Evolutionary conservation across 2,329 filamentous ascomycete species (phyloP), one percentile per base, ranked within the genome.

Genomic region (Balansia obtecta): DNA sequence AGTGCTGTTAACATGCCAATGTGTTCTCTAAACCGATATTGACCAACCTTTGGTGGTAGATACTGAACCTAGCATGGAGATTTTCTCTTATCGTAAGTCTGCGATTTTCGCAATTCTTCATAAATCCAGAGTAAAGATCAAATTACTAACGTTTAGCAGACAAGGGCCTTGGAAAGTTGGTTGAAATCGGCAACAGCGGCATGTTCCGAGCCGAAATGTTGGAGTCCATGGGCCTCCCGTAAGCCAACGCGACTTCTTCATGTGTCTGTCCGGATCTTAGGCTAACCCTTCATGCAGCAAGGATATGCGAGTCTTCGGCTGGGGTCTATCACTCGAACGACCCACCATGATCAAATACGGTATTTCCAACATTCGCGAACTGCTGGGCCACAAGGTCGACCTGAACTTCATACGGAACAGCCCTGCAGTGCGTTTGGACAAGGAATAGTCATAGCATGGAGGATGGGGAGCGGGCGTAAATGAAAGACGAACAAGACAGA

Each of bases 171-270:
- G 80, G 80, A 61, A 95, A 95, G 74, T 85, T 94, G 72, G 88
- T 97, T 27, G 93, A 97, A 72, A 97, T 97, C 64, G 93, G 93
- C 53, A 97, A 98, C 73, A 91, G 85, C 60, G 93, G 93, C 56
- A 97, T 98, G 90, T 98, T 98, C 82, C 79, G 93, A 57, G 90
- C 93, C 1, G 93, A 98, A 71, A 96, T 97, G 91, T 69, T 96
- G 62, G 86, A 95, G 70, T 76, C 89, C 5, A 95, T 96, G 90
- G 91, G 91, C 34, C 69, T 97, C 62, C 90, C 90, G 52, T 53
- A 50, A 45, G 52, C 45, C 12, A 40, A 8, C n/a, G 9, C 15
- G 15, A 16, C 5, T 13, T 16, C 20, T 12, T 27, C 6, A 27
- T 41, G 11, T 32, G 16, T 38, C 32, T 22, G 13, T 11, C 7